Evolutionary conservation across 305 asterid genomes (phyloP).

Genomic region (Fraxinus latifolia): DNA sequence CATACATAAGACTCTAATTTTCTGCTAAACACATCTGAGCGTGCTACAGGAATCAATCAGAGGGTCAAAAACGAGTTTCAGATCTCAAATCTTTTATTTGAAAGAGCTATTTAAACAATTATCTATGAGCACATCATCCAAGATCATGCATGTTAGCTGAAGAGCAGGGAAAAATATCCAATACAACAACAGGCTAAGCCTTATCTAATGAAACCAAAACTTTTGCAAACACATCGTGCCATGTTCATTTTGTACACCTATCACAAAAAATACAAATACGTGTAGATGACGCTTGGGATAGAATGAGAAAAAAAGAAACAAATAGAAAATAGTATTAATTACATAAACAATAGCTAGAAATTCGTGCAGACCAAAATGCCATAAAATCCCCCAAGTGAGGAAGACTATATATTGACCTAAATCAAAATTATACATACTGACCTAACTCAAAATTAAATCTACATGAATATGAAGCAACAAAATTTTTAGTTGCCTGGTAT

Average conservation of each 20-base stretch:
- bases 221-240: not conserved
- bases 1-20: not conserved
- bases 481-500: not conserved
- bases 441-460: not conserved
- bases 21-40: not conserved
- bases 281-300: not conserved
- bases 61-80: not conserved
- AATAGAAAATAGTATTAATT: not conserved
- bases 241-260: not conserved
- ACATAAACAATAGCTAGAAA: not conserved
- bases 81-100: not conserved
- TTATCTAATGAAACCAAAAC: not conserved
- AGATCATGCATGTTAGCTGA: not conserved
- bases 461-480: not conserved
- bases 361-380: slow-evolving; percentile 1
- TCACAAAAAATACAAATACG: not conserved
- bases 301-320: not conserved
- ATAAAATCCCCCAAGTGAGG: not conserved
- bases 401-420: not conserved
- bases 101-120: not conserved
- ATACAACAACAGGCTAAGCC: not conserved
- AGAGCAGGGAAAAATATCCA: not conserved
- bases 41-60: not conserved
- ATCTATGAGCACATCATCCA: not conserved
- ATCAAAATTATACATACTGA: not conserved